Evolutionary conservation across 257 asterid species (phyloP).

Genomic region (Nicotiana attenuata): DNA sequence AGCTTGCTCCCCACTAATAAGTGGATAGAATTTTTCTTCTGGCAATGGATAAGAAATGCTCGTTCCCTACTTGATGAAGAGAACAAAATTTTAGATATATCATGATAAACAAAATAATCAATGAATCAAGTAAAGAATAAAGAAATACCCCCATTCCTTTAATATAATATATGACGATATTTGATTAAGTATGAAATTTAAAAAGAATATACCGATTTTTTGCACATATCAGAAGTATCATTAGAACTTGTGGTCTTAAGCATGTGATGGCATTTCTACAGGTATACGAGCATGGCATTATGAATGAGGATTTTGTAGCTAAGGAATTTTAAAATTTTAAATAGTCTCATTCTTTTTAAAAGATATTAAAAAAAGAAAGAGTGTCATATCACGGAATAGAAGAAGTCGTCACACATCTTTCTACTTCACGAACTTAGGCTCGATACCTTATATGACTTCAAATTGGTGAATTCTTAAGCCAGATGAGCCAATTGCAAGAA

Average conservation of each 20-base stretch:
- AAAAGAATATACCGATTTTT: no score
- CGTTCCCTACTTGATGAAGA: conserved; percentile 8
- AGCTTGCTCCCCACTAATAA: conserved; percentile 31
- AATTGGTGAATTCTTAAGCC: not conserved
- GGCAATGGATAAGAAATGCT: conserved; percentile 39
- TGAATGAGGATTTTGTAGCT: no score
- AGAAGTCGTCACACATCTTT: not conserved
- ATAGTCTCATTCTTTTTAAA: no score
- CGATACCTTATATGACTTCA: not conserved
- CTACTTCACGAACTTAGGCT: not conserved
- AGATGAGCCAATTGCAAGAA: not conserved
- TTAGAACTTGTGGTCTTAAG: no score
- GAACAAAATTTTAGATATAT: not conserved
- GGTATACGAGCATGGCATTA: no score
- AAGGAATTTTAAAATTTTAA: no score
- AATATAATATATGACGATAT: no score
- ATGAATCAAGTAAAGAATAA: no score
- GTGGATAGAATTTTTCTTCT: conserved; percentile 18
- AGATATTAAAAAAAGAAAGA: not conserved
- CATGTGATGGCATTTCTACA: not conserved
- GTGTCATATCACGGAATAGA: not conserved
- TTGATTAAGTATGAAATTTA: no score
- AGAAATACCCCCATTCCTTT: no score
- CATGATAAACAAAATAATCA: not conserved
- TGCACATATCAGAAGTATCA: not conserved